These are phyloP conservation scores for Sextonia rubra DNA, from an alignment of 164 flowering plant genomes.

Conservation along the genomic window DNA sequence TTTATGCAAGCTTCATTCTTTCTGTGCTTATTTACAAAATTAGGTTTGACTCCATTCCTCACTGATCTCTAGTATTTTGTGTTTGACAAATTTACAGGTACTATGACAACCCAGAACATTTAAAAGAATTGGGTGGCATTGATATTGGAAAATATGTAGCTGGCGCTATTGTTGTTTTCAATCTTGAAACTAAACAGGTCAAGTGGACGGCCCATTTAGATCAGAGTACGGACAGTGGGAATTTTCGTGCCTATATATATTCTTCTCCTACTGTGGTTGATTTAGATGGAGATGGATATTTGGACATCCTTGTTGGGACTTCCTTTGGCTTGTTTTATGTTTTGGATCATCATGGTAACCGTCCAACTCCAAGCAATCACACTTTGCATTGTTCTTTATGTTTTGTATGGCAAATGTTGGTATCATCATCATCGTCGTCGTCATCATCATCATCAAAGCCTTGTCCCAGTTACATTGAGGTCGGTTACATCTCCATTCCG, in stretches of 20 bases:
- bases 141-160: slow-evolving; percentile 90
- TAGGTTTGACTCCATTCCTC: neutral
- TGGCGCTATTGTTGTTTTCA: slow-evolving; percentile 85
- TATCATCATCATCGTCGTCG: no score
- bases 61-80: slow-evolving; percentile 17
- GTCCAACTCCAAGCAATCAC: neutral
- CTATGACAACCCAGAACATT: slow-evolving; percentile 86
- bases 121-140: slow-evolving; percentile 80
- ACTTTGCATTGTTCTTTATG: neutral
- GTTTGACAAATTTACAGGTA: slow-evolving; percentile 57
- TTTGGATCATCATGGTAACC: slow-evolving; percentile 93
- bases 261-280: slow-evolving; percentile 95
- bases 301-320: slow-evolving; percentile 97
- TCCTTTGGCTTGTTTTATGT: slow-evolving; percentile 92
- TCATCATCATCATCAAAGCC: no score
- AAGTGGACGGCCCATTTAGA: slow-evolving; percentile 85
- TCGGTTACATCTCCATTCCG: no score
- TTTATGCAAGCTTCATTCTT: neutral
- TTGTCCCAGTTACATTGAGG: no score
- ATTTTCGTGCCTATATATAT: slow-evolving; percentile 80
- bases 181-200: slow-evolving; percentile 93
- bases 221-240: slow-evolving; percentile 63
- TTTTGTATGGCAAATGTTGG: no score
- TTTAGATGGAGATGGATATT: slow-evolving; percentile 93
- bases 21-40: neutral